Conservation (phyloP, 257 asterid genomes). For the Pogostemon cablin region DNA sequence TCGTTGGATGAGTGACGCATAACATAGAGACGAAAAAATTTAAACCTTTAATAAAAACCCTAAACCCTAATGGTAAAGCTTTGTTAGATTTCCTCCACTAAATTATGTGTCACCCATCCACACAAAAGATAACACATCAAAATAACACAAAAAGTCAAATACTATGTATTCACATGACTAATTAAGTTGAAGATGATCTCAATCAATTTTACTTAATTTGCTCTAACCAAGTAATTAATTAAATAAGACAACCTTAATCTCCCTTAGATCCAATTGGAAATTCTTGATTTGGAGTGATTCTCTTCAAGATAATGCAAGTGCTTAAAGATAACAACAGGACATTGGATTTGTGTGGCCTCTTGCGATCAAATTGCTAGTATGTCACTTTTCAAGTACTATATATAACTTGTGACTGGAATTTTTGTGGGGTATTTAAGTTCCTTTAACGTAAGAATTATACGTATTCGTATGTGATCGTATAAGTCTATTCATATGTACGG, state of each 20-base stretch:
- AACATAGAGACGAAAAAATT: no score
- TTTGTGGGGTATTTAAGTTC: background rate
- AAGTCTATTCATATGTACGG: background rate
- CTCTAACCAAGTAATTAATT: slow-evolving; percentile 26
- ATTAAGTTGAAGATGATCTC: background rate
- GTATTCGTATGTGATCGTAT: background rate
- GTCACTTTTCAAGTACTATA: slow-evolving; percentile 11
- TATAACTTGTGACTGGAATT: slow-evolving; percentile 19
- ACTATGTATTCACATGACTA: slow-evolving; percentile 11
- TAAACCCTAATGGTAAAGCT: no score
- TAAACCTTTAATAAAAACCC: no score
- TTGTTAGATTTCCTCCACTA: no score
- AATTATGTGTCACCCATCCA: no score
- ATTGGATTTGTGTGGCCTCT: slow-evolving; percentile 2
- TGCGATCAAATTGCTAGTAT: slow-evolving; percentile 9
- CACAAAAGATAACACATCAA: no score
- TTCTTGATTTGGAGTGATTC: slow-evolving; percentile 21
- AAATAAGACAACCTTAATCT: slow-evolving; percentile 2
- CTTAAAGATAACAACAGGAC: slow-evolving; percentile 16
- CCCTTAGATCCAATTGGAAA: slow-evolving; percentile 23
- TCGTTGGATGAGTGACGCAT: no score
- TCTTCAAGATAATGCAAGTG: slow-evolving; percentile 14
- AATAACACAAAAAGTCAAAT: background rate
- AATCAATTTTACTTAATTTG: slow-evolving; percentile 22
- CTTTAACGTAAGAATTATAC: background rate